Conservation (phyloP, 2,329 filamentous ascomycete genomes). For the Arthrobotrys pseudoclavata region DNA sequence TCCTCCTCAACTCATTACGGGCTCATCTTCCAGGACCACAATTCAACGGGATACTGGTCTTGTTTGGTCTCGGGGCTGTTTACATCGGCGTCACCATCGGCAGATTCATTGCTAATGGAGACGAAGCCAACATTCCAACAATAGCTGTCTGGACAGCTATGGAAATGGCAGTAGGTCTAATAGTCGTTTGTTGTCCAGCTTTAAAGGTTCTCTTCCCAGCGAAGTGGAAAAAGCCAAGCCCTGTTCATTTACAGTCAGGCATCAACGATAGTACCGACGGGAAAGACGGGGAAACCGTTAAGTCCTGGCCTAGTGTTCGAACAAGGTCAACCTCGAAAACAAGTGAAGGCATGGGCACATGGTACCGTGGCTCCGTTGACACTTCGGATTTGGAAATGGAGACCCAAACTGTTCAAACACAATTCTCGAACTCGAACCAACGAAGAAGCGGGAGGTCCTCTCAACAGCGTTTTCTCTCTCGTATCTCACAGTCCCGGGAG, state of each 20-base stretch:
- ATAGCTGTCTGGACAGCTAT: constrained; percentile 55
- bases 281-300: constrained; percentile 45
- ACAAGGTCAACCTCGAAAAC: constrained; percentile 40
- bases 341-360: constrained; percentile 43
- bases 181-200: constrained; percentile 48
- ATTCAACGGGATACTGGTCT: constrained; percentile 17
- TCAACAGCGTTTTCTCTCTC: constrained; percentile 39
- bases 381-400: constrained; percentile 45
- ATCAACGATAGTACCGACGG: constrained; percentile 32
- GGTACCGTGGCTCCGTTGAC: constrained; percentile 40
- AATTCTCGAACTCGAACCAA: constrained; percentile 31
- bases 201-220: constrained; percentile 26
- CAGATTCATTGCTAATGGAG: constrained; percentile 34
- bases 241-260: constrained; percentile 19
- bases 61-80: constrained; percentile 45
- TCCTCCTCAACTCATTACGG: constrained; percentile 41
- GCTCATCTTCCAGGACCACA: constrained; percentile 26
- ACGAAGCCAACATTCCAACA: constrained; percentile 20
- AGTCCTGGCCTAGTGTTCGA: constrained; percentile 46
- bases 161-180: constrained; percentile 43
- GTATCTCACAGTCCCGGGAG: constrained; percentile 42
- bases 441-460: constrained; percentile 42
- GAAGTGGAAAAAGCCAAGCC: constrained; percentile 20
- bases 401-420: background rate
- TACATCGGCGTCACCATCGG: constrained; percentile 47